Evolutionary conservation across 2,329 filamentous ascomycete genomes (phyloP).

Genomic region (Biscogniauxia marginata): DNA sequence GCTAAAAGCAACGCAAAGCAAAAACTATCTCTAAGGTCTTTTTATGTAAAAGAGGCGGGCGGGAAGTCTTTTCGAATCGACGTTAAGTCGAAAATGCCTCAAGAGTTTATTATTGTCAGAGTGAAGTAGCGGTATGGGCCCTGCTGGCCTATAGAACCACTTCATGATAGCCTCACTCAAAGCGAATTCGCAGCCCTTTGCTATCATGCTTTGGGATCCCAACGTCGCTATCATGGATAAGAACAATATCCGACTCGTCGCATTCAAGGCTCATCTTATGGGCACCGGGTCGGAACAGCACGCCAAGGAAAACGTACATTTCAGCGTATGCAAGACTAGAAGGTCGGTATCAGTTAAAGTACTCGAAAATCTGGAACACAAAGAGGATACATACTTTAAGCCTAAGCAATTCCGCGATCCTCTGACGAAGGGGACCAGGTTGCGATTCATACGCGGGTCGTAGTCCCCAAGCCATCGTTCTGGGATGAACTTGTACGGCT

Average conservation of each 20-base stretch:
- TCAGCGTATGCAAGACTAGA: background rate
- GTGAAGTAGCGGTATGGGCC: too few relatives aligned
- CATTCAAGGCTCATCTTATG: background rate
- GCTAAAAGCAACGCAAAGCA: too few relatives aligned
- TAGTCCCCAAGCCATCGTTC: conserved; percentile 6
- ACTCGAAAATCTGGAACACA: background rate
- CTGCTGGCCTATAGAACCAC: too few relatives aligned
- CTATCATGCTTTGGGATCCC: background rate
- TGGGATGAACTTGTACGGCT: conserved; percentile 1
- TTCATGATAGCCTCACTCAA: too few relatives aligned
- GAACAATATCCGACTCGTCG: background rate
- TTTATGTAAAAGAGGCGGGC: too few relatives aligned
- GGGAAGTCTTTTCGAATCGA: too few relatives aligned
- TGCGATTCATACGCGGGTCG: background rate
- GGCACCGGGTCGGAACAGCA: background rate
- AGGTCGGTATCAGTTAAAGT: background rate
- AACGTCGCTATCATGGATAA: background rate
- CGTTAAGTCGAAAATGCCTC: too few relatives aligned
- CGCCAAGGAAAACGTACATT: background rate
- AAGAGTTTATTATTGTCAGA: too few relatives aligned
- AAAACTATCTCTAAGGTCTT: too few relatives aligned
- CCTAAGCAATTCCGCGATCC: conserved; percentile 6
- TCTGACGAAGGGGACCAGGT: conserved; percentile 3
- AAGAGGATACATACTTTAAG: conserved; percentile 1
- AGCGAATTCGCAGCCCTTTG: too few relatives aligned